These are phyloP conservation scores for Clarireedia hainanense DNA, from an alignment of 2,329 filamentous ascomycete genomes.

Conservation along the genomic window DNA sequence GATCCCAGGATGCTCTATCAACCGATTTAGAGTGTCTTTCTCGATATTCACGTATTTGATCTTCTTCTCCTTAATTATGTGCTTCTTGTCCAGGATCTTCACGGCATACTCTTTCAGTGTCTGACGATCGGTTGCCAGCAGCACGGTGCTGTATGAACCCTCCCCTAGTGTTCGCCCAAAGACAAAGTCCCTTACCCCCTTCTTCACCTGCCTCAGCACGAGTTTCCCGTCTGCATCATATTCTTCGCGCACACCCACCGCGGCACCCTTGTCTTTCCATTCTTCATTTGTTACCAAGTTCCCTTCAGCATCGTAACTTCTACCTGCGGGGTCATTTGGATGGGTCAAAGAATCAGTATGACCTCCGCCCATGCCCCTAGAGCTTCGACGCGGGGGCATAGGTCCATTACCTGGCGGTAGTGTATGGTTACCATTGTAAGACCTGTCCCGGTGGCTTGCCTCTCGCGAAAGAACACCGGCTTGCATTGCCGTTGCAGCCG, in stretches of 20 bases:
- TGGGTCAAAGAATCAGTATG: constrained; percentile 32
- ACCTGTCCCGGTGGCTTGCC: constrained; percentile 58
- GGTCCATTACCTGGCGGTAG: constrained; percentile 47
- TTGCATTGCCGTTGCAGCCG: constrained; percentile 47
- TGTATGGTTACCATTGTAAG: constrained; percentile 54
- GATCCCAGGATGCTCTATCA: constrained; percentile 94
- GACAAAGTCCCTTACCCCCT: constrained; percentile 92
- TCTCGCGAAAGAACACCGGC: constrained; percentile 58
- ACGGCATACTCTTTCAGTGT: constrained; percentile 95
- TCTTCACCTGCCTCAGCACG: constrained; percentile 79
- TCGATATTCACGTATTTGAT: constrained; percentile 99
- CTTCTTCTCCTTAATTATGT: constrained; percentile 99
- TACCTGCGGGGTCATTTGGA: constrained; percentile 25
- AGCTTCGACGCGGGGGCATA: constrained; percentile 68
- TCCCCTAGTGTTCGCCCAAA: constrained; percentile 89
- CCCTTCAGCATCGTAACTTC: constrained; percentile 48
- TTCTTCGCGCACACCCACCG: constrained; percentile 73
- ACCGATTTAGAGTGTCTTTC: constrained; percentile 91
- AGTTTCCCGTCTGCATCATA: constrained; percentile 78
- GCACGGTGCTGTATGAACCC: constrained; percentile 95
- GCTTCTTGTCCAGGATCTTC: constrained; percentile 95
- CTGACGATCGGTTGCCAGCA: constrained; percentile 86
- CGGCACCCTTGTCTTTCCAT: constrained; percentile 94
- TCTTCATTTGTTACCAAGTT: constrained; percentile 66
- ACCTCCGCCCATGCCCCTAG: constrained; percentile 58